Evolutionary conservation across 73 alveolate species (phyloP).

Genomic region (Paramecium tetraurelia): DNA sequence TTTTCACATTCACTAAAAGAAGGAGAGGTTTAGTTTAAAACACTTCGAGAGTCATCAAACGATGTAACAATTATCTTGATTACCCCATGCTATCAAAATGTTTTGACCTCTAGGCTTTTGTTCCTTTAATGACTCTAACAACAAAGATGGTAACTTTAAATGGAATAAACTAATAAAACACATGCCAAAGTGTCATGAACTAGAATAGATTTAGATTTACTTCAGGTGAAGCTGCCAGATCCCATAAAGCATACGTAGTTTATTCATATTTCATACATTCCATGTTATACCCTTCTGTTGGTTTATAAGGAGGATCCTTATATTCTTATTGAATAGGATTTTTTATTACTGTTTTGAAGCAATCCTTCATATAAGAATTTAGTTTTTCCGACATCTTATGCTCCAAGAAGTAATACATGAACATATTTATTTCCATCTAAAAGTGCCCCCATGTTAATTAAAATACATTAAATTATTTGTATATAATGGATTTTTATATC

Average conservation of each 20-base stretch:
- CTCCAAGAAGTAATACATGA: not conserved
- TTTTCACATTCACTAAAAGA: not conserved
- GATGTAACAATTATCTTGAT: not conserved
- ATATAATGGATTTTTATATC: not conserved
- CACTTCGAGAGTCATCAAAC: not conserved
- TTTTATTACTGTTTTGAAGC: not conserved
- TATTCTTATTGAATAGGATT: not conserved
- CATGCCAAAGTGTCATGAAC: conserved; percentile 32
- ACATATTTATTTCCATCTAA: not conserved
- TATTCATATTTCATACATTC: conserved; percentile 2
- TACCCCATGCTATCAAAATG: not conserved
- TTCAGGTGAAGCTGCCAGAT: not conserved
- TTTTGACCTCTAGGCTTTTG: not conserved
- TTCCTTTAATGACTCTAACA: not conserved
- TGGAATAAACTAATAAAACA: conserved; percentile 9
- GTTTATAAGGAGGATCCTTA: not conserved
- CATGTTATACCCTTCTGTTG: not conserved
- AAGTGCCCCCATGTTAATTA: not conserved
- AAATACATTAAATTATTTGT: not conserved
- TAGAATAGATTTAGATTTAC: not conserved
- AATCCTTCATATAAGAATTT: not conserved
- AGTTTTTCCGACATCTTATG: not conserved
- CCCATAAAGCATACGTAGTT: conserved; percentile 23
- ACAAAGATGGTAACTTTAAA: not conserved
- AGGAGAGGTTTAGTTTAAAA: not conserved